Evolutionary conservation across 2,329 filamentous ascomycete genomes (phyloP).

Genomic region (Thelonectria olida): DNA sequence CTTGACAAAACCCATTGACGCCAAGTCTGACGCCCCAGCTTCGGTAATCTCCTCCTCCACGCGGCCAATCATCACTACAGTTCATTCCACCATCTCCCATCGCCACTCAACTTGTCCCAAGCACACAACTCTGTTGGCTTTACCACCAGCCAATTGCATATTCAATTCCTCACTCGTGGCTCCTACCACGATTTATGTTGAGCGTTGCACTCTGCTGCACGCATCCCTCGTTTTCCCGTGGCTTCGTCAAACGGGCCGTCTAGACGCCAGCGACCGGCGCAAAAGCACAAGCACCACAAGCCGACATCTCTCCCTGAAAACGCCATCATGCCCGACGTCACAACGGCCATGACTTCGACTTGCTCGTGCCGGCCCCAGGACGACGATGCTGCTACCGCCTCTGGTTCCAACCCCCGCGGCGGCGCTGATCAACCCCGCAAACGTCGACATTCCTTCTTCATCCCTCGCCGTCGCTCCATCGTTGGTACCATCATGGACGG

Average conservation of each 20-base stretch:
- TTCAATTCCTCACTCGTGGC: constrained; percentile 32
- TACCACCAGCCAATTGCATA: constrained; percentile 35
- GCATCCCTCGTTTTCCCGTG: constrained; percentile 23
- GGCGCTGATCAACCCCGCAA: constrained; percentile 42
- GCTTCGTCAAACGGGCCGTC: constrained; percentile 24
- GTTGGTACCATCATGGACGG: constrained; percentile 69
- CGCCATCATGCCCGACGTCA: constrained; percentile 49
- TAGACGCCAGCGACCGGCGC: constrained; percentile 21
- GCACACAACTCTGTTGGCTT: background rate
- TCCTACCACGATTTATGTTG: constrained; percentile 27
- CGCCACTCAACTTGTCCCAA: constrained; percentile 29
- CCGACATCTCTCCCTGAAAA: constrained; percentile 14
- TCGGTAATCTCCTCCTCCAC: constrained; percentile 35
- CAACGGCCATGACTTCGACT: constrained; percentile 50
- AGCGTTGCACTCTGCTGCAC: constrained; percentile 16
- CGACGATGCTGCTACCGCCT: constrained; percentile 51
- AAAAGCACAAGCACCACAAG: constrained; percentile 22
- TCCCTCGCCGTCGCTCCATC: constrained; percentile 66
- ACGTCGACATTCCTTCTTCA: constrained; percentile 65
- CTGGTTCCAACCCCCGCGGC: constrained; percentile 51
- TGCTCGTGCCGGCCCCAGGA: constrained; percentile 46
- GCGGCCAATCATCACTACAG: constrained; percentile 31
- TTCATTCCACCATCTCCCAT: constrained; percentile 29
- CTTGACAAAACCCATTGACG: background rate
- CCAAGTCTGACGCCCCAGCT: constrained; percentile 18